phyloP scores from a whole-genome alignment of 371 early-diverging fungal species.

The Parasitella parasitica region DNA sequence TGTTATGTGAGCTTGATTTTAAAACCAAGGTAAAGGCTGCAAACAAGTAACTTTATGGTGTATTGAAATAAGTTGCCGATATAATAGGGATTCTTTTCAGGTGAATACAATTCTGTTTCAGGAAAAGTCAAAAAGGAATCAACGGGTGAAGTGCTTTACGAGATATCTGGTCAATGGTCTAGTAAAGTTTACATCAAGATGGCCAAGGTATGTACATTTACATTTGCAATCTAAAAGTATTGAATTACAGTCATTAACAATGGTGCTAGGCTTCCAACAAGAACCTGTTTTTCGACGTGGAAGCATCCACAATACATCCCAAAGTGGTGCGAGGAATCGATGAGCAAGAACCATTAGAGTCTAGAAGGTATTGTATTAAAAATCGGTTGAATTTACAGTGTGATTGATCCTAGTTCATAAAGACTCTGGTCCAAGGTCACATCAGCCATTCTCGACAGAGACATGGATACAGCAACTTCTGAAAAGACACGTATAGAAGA shows the following conservation, averaged over 20 bases:
- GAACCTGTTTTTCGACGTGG: slow-evolving; percentile 68
- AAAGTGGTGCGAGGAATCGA: slow-evolving; percentile 69
- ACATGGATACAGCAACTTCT: slow-evolving; percentile 77
- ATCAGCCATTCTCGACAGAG: slow-evolving; percentile 62
- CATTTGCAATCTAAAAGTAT: not conserved
- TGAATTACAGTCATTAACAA: not conserved
- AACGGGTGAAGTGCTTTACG: slow-evolving; percentile 74
- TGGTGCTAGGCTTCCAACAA: slow-evolving; percentile 16
- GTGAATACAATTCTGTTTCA: slow-evolving; percentile 75
- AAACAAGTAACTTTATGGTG: not conserved
- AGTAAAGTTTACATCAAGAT: slow-evolving; percentile 63
- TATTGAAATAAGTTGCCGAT: not conserved
- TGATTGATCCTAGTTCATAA: not conserved
- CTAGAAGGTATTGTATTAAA: slow-evolving; percentile 68
- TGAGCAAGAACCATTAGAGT: slow-evolving; percentile 83
- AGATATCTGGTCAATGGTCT: slow-evolving; percentile 88
- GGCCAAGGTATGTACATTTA: slow-evolving; percentile 23
- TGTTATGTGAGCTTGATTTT: slow-evolving; percentile 84
- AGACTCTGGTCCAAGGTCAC: slow-evolving; percentile 80
- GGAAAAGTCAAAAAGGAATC: slow-evolving; percentile 82
- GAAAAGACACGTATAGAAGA: slow-evolving; percentile 88
- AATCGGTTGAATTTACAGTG: not conserved
- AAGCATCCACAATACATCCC: slow-evolving; percentile 61
- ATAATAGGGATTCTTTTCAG: slow-evolving; percentile 71
- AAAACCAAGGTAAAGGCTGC: slow-evolving; percentile 74